These are phyloP conservation scores for Aspergillus brunneoviolaceus DNA, from an alignment of 2,329 filamentous ascomycete species.

Conservation along the genomic window DNA sequence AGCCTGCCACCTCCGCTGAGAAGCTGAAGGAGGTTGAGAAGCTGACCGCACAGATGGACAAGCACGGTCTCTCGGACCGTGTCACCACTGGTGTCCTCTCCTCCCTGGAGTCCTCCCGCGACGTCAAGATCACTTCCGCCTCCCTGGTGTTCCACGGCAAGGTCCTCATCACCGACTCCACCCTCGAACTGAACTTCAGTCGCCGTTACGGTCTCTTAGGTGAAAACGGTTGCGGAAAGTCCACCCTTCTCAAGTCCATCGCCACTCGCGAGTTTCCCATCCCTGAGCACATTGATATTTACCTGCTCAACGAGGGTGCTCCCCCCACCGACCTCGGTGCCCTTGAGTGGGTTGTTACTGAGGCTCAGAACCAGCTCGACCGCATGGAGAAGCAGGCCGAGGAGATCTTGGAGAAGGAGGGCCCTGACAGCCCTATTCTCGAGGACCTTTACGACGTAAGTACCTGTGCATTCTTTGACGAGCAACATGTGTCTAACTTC, in stretches of 20 bases:
- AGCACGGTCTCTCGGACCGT: slow-evolving; percentile 92
- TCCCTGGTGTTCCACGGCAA: slow-evolving; percentile 97
- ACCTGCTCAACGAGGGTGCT: slow-evolving; percentile 95
- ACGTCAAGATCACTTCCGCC: slow-evolving; percentile 94
- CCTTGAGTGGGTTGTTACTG: slow-evolving; percentile 93
- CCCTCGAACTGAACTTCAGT: slow-evolving; percentile 87
- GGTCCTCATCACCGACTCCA: slow-evolving; percentile 91
- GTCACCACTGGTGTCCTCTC: slow-evolving; percentile 96
- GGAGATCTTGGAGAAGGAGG: slow-evolving; percentile 84
- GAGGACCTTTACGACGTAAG: slow-evolving; percentile 94
- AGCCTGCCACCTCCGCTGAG: slow-evolving; percentile 67
- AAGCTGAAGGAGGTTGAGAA: slow-evolving; percentile 82
- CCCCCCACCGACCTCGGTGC: slow-evolving; percentile 85
- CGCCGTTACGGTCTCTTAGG: slow-evolving; percentile 92
- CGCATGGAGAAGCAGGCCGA: slow-evolving; percentile 86
- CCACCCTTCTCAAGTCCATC: slow-evolving; percentile 94
- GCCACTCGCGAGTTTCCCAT: slow-evolving; percentile 91
- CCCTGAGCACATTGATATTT: slow-evolving; percentile 95
- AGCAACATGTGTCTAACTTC: slow-evolving; percentile 22
- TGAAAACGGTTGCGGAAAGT: slow-evolving; percentile 99
- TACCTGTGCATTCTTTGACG: slow-evolving; percentile 18
- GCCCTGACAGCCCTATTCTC: slow-evolving; percentile 84
- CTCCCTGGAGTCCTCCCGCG: slow-evolving; percentile 79
- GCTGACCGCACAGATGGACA: slow-evolving; percentile 89
- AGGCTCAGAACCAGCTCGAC: slow-evolving; percentile 90